A percentile compares a stretch with the other conserved stretches of the same genome.
Evolutionary conservation across 1,284 basidiomycete genomes (phyloP).

Genomic region (Volvariella surrecta): DNA sequence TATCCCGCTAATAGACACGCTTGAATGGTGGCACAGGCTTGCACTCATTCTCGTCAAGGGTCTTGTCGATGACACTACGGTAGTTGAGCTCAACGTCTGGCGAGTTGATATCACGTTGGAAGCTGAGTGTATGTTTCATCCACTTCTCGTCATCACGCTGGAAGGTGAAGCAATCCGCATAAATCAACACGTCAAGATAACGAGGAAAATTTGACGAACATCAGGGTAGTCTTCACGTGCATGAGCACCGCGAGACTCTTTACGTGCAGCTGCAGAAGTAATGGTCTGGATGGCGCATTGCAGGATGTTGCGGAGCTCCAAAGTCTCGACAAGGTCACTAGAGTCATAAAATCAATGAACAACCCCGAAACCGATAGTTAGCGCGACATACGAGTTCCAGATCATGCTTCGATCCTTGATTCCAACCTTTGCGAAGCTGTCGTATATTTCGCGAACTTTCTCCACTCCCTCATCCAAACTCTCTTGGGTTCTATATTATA

Average conservation of each 20-base stretch:
- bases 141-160: slow-evolving; percentile 84
- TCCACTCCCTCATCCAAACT: slow-evolving; percentile 88
- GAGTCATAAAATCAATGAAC: slow-evolving; percentile 7
- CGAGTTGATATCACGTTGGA: slow-evolving; percentile 65
- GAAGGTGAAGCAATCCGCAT: slow-evolving; percentile 5
- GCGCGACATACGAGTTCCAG: slow-evolving; percentile 80
- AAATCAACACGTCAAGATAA: slow-evolving; percentile 2
- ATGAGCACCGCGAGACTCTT: slow-evolving; percentile 97
- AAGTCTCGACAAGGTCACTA: slow-evolving; percentile 92
- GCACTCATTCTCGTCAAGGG: slow-evolving; percentile 95
- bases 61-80: slow-evolving; percentile 77
- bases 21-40: slow-evolving; percentile 84
- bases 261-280: slow-evolving; percentile 88
- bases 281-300: slow-evolving; percentile 97
- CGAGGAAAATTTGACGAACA: slow-evolving; percentile 31
- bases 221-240: slow-evolving; percentile 95
- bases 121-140: slow-evolving; percentile 94
- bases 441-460: slow-evolving; percentile 83
- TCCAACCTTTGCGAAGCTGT: slow-evolving; percentile 84
- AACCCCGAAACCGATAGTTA: neutral
- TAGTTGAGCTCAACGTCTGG: slow-evolving; percentile 90
- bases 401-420: slow-evolving; percentile 99
- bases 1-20: slow-evolving; percentile 59
- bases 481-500: slow-evolving; percentile 69
- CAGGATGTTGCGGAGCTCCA: slow-evolving; percentile 94